Evolutionary conservation across 2,329 filamentous ascomycete genomes (phyloP).

Genomic region (Talaromyces sp.): DNA sequence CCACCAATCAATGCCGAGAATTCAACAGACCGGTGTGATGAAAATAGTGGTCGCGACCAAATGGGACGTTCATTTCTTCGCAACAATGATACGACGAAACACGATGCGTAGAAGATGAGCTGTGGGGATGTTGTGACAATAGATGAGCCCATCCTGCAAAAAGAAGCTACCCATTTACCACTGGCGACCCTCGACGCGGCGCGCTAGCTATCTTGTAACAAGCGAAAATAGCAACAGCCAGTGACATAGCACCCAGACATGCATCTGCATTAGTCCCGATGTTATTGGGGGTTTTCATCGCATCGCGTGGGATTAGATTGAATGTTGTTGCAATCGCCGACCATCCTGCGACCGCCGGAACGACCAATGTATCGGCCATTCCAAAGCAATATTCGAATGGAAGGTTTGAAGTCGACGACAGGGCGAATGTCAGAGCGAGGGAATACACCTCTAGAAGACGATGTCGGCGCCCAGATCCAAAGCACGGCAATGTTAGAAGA

Average conservation of each 20-base stretch:
- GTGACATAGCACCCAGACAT: neutral
- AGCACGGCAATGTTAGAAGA: conserved; percentile 21
- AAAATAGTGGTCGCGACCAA: no score
- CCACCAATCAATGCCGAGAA: no score
- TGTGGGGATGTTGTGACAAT: no score
- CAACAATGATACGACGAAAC: no score
- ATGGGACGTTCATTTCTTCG: no score
- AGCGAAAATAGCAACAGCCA: neutral
- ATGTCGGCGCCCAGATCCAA: conserved; percentile 21
- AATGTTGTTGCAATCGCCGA: neutral
- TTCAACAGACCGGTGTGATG: no score
- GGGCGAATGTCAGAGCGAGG: neutral
- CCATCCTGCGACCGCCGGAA: neutral
- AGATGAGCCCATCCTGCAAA: no score
- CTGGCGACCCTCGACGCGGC: neutral
- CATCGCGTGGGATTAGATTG: neutral
- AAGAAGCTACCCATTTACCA: no score
- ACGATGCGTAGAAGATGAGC: no score
- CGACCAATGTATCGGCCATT: conserved; percentile 2
- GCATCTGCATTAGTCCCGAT: neutral
- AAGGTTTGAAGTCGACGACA: neutral
- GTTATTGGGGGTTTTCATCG: neutral
- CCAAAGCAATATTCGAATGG: conserved; percentile 1
- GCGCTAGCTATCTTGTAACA: neutral
- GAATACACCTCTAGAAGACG: conserved; percentile 20